Conservation (phyloP, 805 yeast species). For the Debaryomyces prosopidis region DNA sequence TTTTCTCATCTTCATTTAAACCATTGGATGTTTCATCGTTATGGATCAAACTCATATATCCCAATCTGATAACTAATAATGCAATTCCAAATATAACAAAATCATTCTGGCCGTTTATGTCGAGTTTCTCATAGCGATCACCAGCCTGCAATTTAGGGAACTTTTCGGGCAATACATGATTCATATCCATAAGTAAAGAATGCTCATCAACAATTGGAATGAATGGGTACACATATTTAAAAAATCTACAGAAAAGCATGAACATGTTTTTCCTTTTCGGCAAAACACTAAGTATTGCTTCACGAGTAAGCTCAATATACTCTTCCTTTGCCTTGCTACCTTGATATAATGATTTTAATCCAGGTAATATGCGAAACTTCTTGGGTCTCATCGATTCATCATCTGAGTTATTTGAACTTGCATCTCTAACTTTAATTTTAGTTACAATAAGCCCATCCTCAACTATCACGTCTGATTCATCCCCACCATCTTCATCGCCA, state of each 20-base stretch:
- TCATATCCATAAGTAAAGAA: slow-evolving; percentile 24
- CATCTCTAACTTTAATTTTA: slow-evolving; percentile 18
- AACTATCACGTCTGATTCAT: slow-evolving; percentile 7
- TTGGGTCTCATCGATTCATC: slow-evolving; percentile 4
- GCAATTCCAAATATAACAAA: slow-evolving; percentile 30
- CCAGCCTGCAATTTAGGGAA: slow-evolving; percentile 16
- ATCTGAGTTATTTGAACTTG: slow-evolving; percentile 1
- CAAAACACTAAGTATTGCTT: slow-evolving; percentile 27
- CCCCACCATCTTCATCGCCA: slow-evolving; percentile 6
- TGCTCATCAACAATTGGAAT: slow-evolving; percentile 36
- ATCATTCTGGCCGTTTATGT: slow-evolving; percentile 31
- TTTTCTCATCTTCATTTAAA: slow-evolving; percentile 26
- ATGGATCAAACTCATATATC: slow-evolving; percentile 40
- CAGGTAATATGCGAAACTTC: slow-evolving; percentile 16
- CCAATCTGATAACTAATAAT: slow-evolving; percentile 31
- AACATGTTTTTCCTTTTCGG: slow-evolving; percentile 27
- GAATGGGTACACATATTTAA: slow-evolving; percentile 41
- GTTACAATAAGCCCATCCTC: slow-evolving; percentile 32
- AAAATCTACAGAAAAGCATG: slow-evolving; percentile 31
- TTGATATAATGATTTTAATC: slow-evolving; percentile 20
- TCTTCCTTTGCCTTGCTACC: slow-evolving; percentile 19
- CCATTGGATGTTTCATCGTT: slow-evolving; percentile 28
- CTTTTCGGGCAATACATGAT: slow-evolving; percentile 19
- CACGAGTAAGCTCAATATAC: slow-evolving; percentile 27
- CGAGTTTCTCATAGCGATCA: slow-evolving; percentile 19